A percentile compares a stretch with the other conserved stretches of the same genome.
phyloP scores from a whole-genome alignment of 306 rosid genomes.

The Medicago lupulina region DNA sequence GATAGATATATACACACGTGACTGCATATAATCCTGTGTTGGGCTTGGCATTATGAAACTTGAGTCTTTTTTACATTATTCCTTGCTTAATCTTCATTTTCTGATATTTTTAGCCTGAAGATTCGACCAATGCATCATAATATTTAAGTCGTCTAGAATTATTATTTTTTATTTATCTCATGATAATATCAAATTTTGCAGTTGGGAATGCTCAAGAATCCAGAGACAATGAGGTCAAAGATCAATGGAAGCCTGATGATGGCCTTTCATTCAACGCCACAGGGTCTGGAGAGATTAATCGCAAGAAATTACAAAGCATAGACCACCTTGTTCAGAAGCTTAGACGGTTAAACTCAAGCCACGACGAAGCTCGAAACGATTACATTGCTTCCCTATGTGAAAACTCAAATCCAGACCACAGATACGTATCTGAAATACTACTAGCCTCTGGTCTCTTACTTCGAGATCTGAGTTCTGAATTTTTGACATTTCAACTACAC shows the following conservation, averaged over 20 bases:
- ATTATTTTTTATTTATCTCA: constrained; percentile 34
- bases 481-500: constrained; percentile 75
- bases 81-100: not conserved
- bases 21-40: no score
- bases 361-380: constrained; percentile 77
- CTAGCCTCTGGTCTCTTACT: constrained; percentile 87
- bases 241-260: constrained; percentile 60
- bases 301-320: constrained; percentile 73
- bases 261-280: constrained; percentile 44
- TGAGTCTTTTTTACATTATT: no score
- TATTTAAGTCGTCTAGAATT: not conserved
- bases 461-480: constrained; percentile 71
- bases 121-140: not conserved
- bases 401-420: constrained; percentile 77
- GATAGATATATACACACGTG: no score
- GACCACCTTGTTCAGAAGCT: constrained; percentile 87
- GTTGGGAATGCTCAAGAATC: constrained; percentile 57
- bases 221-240: constrained; percentile 50
- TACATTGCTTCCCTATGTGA: constrained; percentile 84
- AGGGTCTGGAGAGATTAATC: constrained; percentile 64
- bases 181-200: constrained; percentile 43
- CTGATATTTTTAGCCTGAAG: not conserved
- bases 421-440: constrained; percentile 84
- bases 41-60: no score
- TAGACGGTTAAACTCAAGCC: constrained; percentile 70